phyloP scores from a whole-genome alignment of 2,329 filamentous ascomycete species.

The Neodidymelliopsis sp. region DNA sequence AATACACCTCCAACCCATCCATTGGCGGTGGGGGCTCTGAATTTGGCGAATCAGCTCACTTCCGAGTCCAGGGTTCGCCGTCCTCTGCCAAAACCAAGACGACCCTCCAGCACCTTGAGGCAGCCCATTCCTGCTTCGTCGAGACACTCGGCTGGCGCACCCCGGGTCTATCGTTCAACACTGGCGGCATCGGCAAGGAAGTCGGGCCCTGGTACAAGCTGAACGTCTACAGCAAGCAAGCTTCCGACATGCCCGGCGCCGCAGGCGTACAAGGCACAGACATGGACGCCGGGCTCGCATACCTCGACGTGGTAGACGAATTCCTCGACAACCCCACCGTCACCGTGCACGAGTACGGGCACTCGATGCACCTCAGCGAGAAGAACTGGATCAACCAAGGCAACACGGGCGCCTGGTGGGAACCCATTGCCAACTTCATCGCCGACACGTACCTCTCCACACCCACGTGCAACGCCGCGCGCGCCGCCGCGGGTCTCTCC shows the following conservation, averaged over 20 bases:
- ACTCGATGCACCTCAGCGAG: conserved; percentile 55
- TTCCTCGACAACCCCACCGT: conserved; percentile 52
- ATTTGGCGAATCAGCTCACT: conserved; percentile 43
- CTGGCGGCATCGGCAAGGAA: conserved; percentile 30
- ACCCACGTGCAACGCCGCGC: conserved; percentile 51
- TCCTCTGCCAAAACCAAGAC: conserved; percentile 37
- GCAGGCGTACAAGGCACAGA: conserved; percentile 57
- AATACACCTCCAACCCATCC: conserved; percentile 21
- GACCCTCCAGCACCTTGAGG: conserved; percentile 55
- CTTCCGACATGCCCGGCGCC: conserved; percentile 46
- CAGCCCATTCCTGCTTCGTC: conserved; percentile 46
- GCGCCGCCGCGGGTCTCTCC: conserved; percentile 46
- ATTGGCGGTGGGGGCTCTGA: conserved; percentile 20
- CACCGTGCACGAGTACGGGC: conserved; percentile 59
- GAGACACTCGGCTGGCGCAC: conserved; percentile 28
- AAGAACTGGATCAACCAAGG: conserved; percentile 50
- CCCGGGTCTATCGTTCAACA: conserved; percentile 31
- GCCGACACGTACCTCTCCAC: conserved; percentile 58
- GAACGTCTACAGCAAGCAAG: conserved; percentile 51
- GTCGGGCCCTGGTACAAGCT: conserved; percentile 55
- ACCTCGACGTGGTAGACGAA: conserved; percentile 52
- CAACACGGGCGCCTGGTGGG: conserved; percentile 60
- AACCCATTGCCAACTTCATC: conserved; percentile 59
- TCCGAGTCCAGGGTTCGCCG: conserved; percentile 49
- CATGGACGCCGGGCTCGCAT: conserved; percentile 50